Conservation (phyloP, 1,284 basidiomycete species). For the Malassezia pachydermatis region DNA sequence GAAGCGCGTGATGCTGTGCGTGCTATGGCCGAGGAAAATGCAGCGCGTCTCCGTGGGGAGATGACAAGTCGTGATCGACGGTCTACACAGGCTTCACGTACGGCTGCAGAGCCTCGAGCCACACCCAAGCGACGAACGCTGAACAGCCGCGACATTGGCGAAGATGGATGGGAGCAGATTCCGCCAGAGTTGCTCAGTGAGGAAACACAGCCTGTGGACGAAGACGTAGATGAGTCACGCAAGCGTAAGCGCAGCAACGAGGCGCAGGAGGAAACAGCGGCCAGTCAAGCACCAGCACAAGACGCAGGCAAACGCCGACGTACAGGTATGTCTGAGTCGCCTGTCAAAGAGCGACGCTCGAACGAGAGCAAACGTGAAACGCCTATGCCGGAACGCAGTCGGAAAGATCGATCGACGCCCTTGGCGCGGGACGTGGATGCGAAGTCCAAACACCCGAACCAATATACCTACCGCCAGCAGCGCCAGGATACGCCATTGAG, state of each 20-base stretch:
- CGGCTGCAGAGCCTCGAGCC: background rate
- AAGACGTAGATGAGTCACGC: slow-evolving; percentile 18
- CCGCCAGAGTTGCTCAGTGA: slow-evolving; percentile 46
- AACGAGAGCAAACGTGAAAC: slow-evolving; percentile 13
- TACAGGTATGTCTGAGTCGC: slow-evolving; percentile 16
- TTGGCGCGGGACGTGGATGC: slow-evolving; percentile 4
- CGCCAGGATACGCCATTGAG: slow-evolving; percentile 25
- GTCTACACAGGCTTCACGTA: slow-evolving; percentile 5
- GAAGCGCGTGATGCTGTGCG: slow-evolving; percentile 44
- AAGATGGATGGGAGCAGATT: slow-evolving; percentile 72
- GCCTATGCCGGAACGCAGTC: slow-evolving; percentile 7
- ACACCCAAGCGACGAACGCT: slow-evolving; percentile 59
- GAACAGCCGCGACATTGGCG: slow-evolving; percentile 89
- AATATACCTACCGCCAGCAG: slow-evolving; percentile 56
- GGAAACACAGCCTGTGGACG: slow-evolving; percentile 52
- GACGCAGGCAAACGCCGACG: slow-evolving; percentile 30
- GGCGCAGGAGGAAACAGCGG: slow-evolving; percentile 2
- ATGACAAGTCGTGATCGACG: slow-evolving; percentile 6
- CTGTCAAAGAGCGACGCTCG: slow-evolving; percentile 25
- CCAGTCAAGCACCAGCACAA: slow-evolving; percentile 17
- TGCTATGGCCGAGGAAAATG: slow-evolving; percentile 36
- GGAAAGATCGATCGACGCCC: slow-evolving; percentile 14
- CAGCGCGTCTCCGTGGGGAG: slow-evolving; percentile 27
- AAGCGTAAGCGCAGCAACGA: slow-evolving; percentile 17
- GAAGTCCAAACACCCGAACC: slow-evolving; percentile 52